A percentile compares a stretch with the other conserved stretches of the same genome.
phyloP scores from a whole-genome alignment of 2,329 filamentous ascomycete genomes.

The Zalaria obscura region DNA sequence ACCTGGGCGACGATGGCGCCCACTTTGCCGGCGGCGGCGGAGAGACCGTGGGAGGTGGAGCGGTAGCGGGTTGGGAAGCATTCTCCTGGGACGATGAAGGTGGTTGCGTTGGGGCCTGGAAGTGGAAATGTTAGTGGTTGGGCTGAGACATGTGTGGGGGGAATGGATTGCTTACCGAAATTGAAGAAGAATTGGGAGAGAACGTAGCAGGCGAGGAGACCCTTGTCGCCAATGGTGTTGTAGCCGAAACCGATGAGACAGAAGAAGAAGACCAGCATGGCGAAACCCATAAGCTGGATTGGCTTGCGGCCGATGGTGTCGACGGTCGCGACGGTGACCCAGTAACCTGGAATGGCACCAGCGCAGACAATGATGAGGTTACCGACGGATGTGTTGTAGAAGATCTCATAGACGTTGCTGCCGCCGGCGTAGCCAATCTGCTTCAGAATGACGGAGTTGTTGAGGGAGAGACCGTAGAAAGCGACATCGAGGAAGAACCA shows the following conservation, averaged over 20 bases:
- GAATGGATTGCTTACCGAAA: slow-evolving; percentile 17
- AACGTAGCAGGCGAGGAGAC: slow-evolving; percentile 32
- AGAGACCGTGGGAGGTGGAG: slow-evolving; percentile 33
- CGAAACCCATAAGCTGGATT: slow-evolving; percentile 49
- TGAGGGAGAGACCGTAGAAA: slow-evolving; percentile 48
- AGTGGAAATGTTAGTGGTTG: not conserved
- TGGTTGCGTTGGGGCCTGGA: slow-evolving; percentile 34
- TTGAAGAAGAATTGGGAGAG: slow-evolving; percentile 39
- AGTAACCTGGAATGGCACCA: slow-evolving; percentile 69
- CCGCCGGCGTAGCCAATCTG: slow-evolving; percentile 62
- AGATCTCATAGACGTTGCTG: slow-evolving; percentile 48
- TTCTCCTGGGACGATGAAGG: slow-evolving; percentile 38
- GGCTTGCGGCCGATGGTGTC: slow-evolving; percentile 66
- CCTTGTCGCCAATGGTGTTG: slow-evolving; percentile 25
- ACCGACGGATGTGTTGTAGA: slow-evolving; percentile 62
- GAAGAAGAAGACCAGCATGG: slow-evolving; percentile 33
- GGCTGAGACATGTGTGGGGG: not conserved
- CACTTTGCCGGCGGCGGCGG: slow-evolving; percentile 33
- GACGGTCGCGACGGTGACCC: slow-evolving; percentile 61
- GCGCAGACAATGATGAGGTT: slow-evolving; percentile 69
- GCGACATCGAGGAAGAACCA: slow-evolving; percentile 69
- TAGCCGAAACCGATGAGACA: slow-evolving; percentile 35
- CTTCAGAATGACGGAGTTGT: slow-evolving; percentile 57
- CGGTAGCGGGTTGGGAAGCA: slow-evolving; percentile 37
- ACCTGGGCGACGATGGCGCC: slow-evolving; percentile 36